Evolutionary conservation across 768 basidiomycete genomes (phyloP).

Genomic region (Tubosaeta brunneosetosa): DNA sequence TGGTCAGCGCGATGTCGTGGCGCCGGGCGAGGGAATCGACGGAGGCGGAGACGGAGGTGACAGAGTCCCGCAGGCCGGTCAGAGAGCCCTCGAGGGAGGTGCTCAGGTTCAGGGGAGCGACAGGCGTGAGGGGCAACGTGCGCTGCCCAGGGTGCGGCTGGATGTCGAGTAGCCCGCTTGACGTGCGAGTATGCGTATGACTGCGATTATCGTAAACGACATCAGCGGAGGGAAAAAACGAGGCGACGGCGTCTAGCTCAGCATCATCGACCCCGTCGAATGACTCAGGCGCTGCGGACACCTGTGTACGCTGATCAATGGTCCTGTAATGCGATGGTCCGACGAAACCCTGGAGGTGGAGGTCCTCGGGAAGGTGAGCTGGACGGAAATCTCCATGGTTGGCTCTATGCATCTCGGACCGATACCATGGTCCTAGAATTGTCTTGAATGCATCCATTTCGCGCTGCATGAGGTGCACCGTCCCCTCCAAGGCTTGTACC

Average conservation of each 20-base stretch:
- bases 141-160: constrained; percentile 20
- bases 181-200: constrained; percentile 12
- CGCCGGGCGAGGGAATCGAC: constrained; percentile 59
- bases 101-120: constrained; percentile 61
- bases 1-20: constrained; percentile 61
- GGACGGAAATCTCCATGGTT: constrained; percentile 11
- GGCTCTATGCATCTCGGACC: constrained; percentile 30
- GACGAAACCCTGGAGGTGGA: constrained; percentile 6
- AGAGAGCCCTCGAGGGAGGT: constrained; percentile 63
- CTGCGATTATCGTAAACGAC: constrained; percentile 19
- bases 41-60: constrained; percentile 54
- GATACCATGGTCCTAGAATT: constrained; percentile 67
- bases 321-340: constrained; percentile 19
- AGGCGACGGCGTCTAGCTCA: constrained; percentile 24
- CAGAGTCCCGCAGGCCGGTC: constrained; percentile 50
- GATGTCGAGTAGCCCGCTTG: constrained; percentile 18
- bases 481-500: constrained; percentile 54
- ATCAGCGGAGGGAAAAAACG: constrained; percentile 26
- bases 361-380: constrained; percentile 10
- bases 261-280: constrained; percentile 16
- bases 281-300: constrained; percentile 11
- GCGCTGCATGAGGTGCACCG: constrained; percentile 44
- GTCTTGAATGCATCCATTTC: constrained; percentile 54
- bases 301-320: constrained; percentile 10
- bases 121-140: constrained; percentile 30